These are phyloP conservation scores for Phycomyces nitens DNA, from an alignment of 192 early-diverging fungal genomes.

Conservation along the genomic window DNA sequence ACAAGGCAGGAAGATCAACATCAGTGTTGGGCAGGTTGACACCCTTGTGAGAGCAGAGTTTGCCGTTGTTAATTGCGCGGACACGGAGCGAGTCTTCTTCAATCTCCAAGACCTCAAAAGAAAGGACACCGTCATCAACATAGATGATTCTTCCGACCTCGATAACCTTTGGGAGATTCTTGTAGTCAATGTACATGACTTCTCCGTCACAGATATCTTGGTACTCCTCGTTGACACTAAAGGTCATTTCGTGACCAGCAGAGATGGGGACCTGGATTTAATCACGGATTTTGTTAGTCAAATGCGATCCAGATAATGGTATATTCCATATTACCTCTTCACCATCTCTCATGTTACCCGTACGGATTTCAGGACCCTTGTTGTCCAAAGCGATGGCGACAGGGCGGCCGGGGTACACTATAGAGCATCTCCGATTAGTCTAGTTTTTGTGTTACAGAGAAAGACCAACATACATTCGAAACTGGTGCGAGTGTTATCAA, in stretches of 20 bases:
- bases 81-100: slow-evolving; percentile 56
- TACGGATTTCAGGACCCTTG: slow-evolving; percentile 88
- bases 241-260: slow-evolving; percentile 76
- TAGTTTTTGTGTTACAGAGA: no score
- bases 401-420: slow-evolving; percentile 44
- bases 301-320: no score
- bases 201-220: slow-evolving; percentile 58
- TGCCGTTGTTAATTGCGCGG: slow-evolving; percentile 79
- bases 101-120: slow-evolving; percentile 85
- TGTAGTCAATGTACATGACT: slow-evolving; percentile 78
- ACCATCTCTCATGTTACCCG: slow-evolving; percentile 74
- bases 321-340: no score
- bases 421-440: no score
- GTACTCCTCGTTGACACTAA: slow-evolving; percentile 65
- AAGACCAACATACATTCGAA: neutral
- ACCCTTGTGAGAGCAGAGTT: slow-evolving; percentile 89
- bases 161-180: slow-evolving; percentile 74
- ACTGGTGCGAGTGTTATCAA: slow-evolving; percentile 54
- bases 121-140: slow-evolving; percentile 94
- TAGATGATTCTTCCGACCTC: slow-evolving; percentile 72
- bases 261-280: slow-evolving; percentile 65
- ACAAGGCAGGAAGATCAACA: slow-evolving; percentile 93
- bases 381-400: slow-evolving; percentile 80
- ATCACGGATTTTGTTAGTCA: no score
- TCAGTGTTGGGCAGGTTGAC: slow-evolving; percentile 90